These are phyloP conservation scores for Raffaelea ambrosiae DNA, from an alignment of 2,329 filamentous ascomycete genomes.

Conservation along the genomic window DNA sequence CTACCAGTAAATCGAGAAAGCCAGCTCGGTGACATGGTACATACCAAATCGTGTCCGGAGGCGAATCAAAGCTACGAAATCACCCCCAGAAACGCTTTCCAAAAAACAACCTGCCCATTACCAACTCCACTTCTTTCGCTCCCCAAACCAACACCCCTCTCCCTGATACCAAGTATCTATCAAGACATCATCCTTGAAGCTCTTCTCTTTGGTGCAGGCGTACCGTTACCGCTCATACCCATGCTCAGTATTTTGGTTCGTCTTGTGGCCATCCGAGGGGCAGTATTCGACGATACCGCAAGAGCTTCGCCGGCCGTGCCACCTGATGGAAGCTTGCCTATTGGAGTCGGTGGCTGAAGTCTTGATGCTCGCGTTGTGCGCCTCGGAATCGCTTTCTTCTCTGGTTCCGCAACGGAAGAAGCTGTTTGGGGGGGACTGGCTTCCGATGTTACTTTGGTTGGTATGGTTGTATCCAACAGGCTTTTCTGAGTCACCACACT, in stretches of 20 bases:
- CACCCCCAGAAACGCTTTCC: too few species aligned
- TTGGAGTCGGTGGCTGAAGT: slow-evolving; percentile 12
- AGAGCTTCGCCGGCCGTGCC: not conserved
- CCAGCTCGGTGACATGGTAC: too few species aligned
- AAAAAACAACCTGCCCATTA: too few species aligned
- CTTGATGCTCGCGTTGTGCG: slow-evolving; percentile 11
- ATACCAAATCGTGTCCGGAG: too few species aligned
- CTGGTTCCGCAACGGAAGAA: not conserved
- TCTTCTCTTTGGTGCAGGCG: slow-evolving; percentile 14
- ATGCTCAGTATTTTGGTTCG: slow-evolving; percentile 11
- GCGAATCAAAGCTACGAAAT: too few species aligned
- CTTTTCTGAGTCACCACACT: too few species aligned
- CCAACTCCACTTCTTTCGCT: not conserved
- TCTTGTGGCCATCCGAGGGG: slow-evolving; percentile 10
- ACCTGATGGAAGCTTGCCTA: not conserved
- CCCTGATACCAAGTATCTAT: too few species aligned
- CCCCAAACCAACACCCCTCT: not conserved
- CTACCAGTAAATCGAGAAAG: too few species aligned
- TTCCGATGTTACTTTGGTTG: not conserved
- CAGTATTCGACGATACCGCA: too few species aligned
- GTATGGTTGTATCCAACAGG: too few species aligned
- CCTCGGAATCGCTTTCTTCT: slow-evolving; percentile 8
- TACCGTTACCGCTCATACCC: slow-evolving; percentile 14
- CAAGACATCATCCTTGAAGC: not conserved
- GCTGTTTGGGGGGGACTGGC: not conserved